Conservation (phyloP, 2,329 filamentous ascomycete species). For the Fusarium agapanthi region DNA sequence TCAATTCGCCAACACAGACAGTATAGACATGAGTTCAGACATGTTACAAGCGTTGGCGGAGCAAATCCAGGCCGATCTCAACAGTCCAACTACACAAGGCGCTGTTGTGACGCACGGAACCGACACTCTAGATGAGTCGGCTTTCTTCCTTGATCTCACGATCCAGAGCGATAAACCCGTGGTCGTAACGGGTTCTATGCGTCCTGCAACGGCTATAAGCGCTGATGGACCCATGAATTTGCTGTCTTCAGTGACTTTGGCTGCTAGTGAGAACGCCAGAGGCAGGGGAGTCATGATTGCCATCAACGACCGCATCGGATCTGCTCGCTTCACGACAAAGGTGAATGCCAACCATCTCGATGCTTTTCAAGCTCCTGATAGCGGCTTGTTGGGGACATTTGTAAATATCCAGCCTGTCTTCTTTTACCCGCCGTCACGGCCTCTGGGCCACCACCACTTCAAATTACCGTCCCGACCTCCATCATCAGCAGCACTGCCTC, state of each 20-base stretch:
- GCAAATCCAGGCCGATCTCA: constrained; percentile 58
- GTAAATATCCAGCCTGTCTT: constrained; percentile 67
- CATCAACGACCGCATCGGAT: constrained; percentile 68
- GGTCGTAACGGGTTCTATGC: constrained; percentile 69
- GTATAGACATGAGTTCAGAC: constrained; percentile 56
- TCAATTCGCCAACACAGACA: constrained; percentile 61
- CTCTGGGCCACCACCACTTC: constrained; percentile 57
- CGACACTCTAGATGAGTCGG: constrained; percentile 70
- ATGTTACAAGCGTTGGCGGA: constrained; percentile 59
- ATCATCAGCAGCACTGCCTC: constrained; percentile 53
- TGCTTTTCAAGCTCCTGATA: constrained; percentile 67
- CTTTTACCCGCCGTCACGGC: constrained; percentile 62
- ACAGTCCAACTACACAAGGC: constrained; percentile 53
- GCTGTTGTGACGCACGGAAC: constrained; percentile 72
- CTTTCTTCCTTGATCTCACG: constrained; percentile 69
- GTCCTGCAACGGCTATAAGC: constrained; percentile 68
- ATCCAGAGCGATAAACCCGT: constrained; percentile 66
- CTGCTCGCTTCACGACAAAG: constrained; percentile 67
- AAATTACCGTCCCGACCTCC: constrained; percentile 42
- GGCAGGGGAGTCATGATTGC: constrained; percentile 67
- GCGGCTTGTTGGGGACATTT: constrained; percentile 66
- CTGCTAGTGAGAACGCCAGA: constrained; percentile 54
- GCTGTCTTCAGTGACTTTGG: constrained; percentile 66
- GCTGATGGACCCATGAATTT: constrained; percentile 72
- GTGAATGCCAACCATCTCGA: constrained; percentile 70